Conservation (phyloP, 1,284 basidiomycete species). For the Pseudomicrostroma phylloplanum region DNA sequence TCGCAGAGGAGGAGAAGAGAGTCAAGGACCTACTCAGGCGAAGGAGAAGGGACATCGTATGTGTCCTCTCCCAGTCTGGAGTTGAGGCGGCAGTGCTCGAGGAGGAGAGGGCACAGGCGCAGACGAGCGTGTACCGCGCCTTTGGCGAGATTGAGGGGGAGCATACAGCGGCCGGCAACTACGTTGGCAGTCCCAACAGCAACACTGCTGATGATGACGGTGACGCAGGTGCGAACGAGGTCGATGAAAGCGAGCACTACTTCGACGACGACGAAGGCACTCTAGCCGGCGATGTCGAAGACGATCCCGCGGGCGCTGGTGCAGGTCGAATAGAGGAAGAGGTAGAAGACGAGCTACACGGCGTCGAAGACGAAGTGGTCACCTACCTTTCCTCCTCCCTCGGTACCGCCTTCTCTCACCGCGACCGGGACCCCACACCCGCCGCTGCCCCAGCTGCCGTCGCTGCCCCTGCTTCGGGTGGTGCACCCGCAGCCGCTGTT, state of each 20-base stretch:
- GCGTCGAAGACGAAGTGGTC: background rate
- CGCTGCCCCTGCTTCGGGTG: too few species aligned
- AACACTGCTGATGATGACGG: background rate
- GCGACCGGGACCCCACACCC: background rate
- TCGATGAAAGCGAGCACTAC: background rate
- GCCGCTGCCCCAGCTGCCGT: background rate
- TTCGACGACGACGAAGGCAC: conserved; percentile 3
- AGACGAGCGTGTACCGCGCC: background rate
- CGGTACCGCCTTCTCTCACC: background rate
- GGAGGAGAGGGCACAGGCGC: background rate
- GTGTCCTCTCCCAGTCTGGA: background rate
- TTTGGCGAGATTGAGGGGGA: background rate
- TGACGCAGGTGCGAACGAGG: background rate
- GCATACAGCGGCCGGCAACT: background rate
- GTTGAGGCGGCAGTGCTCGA: background rate
- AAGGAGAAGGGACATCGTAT: background rate
- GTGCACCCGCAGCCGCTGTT: too few species aligned
- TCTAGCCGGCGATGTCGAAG: background rate
- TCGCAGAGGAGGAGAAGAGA: background rate
- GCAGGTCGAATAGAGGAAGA: background rate
- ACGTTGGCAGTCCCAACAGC: background rate
- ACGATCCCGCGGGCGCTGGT: background rate
- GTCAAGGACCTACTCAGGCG: background rate
- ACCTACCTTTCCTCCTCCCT: background rate
- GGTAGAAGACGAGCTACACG: background rate